Base-by-base conservation (phyloP, 73 alveolate species). In the Paramecium tetraurelia region DNA sequence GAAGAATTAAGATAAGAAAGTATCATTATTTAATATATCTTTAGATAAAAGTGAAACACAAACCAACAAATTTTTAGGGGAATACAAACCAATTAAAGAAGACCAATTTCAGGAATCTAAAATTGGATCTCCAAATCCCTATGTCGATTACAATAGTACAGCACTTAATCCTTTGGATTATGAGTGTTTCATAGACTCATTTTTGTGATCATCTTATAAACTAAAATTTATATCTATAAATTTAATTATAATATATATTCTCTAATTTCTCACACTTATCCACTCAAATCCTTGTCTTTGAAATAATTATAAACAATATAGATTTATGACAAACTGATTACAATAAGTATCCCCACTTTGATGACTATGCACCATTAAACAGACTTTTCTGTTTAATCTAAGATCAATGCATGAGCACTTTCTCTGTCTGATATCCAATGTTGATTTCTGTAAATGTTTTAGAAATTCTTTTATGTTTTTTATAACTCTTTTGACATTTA, bases 1-100 rank as follows among this genome's bases (percentile, higher is more conserved):
- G 90, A 80, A 44, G 90, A 80, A 80, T 80, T 80, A 46, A 40
- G 90, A 80, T 43, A 40, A 22, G 90, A 80, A 41, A 48, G 90
- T 80, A 80, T 31, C 53, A 20, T 63, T 63, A 63, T 63, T 63
- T 20, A 0, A 14, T 27, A 31, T 53, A 53, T 14, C 46, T 63
- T 27, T 63, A 63, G 84, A 63, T 63, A 63, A 63, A 63, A 63
- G 84, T 33, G 84, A 63, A 63, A 63, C 84, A 63, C 14, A 63
- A 63, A 63, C 84, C 4, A 63, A 63, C 12, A 63, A 63, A 63
- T 33, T 6, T 63, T 11, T 63, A 27, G 84, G 24, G 14, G 84
- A 63, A 27, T 63, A 63, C 7, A 27, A 63, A 63, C 31, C 24
- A 63, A 43, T 40, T 11, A 44, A 80, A 27, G 86, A 72, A 12